phyloP scores from a whole-genome alignment of 202 grass and related monocot genomes.

The Schoenoplectus triqueter region DNA sequence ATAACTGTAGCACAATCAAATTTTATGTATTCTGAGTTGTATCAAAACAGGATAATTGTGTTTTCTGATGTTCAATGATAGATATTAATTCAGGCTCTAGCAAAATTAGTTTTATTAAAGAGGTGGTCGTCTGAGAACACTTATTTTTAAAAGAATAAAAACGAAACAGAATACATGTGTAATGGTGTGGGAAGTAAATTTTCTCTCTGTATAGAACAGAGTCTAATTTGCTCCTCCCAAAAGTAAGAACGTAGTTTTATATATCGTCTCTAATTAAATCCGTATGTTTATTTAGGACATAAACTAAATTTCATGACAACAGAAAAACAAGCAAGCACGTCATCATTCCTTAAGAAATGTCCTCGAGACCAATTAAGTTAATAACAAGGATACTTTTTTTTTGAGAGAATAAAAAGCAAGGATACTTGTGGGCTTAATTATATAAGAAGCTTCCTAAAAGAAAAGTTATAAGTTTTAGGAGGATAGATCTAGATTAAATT shows the following conservation, averaged over 20 bases:
- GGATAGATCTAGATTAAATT: background rate
- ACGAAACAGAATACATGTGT: too few species aligned
- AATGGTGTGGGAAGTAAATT: too few species aligned
- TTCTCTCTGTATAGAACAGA: too few species aligned
- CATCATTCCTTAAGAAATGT: background rate
- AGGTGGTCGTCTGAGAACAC: too few species aligned
- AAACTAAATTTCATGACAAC: background rate
- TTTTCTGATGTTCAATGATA: background rate
- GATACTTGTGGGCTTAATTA: slow-evolving; percentile 20
- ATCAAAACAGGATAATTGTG: background rate
- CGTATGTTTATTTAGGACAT: background rate
- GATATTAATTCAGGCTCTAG: background rate
- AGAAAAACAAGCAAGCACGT: background rate
- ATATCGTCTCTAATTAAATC: background rate
- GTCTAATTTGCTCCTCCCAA: too few species aligned
- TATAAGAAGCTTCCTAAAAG: slow-evolving; percentile 14
- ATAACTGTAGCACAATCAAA: background rate
- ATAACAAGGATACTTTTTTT: too few species aligned
- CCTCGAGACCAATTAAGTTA: background rate
- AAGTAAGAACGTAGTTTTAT: background rate
- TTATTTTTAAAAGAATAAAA: too few species aligned
- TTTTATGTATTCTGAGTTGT: background rate
- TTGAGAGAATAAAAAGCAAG: background rate
- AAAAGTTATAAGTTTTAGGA: background rate
- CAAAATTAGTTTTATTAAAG: background rate